Evolutionary conservation across 805 yeast species (phyloP).

Genomic region (Ogataea kodamae): DNA sequence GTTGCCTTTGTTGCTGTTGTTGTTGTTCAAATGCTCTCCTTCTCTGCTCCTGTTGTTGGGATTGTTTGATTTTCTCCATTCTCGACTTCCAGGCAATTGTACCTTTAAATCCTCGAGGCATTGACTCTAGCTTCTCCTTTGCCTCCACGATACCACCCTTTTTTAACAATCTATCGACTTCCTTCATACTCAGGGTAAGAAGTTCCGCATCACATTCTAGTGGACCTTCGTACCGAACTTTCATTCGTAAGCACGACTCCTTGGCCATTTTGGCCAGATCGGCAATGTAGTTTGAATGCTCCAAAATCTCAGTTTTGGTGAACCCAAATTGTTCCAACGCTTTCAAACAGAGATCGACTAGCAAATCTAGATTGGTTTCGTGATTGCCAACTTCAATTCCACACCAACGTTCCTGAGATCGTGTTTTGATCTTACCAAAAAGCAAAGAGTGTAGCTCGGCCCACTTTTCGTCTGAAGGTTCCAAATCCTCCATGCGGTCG

Average conservation of each 20-base stretch:
- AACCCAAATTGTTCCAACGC: constrained; percentile 23
- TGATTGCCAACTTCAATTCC: constrained; percentile 15
- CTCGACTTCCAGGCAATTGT: constrained; percentile 39
- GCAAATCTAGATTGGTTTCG: constrained; percentile 27
- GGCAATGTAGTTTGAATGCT: constrained; percentile 18
- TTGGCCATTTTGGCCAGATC: constrained; percentile 24
- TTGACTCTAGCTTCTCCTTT: constrained; percentile 32
- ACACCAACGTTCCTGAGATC: constrained; percentile 16
- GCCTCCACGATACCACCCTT: constrained; percentile 37
- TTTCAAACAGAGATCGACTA: constrained; percentile 19
- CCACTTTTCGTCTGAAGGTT: constrained; percentile 43
- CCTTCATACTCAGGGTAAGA: constrained; percentile 14
- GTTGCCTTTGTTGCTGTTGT: constrained; percentile 47
- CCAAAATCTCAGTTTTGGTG: constrained; percentile 19
- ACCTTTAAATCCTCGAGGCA: constrained; percentile 36
- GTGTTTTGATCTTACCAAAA: constrained; percentile 26
- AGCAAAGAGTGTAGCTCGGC: constrained; percentile 35
- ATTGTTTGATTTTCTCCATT: constrained; percentile 19
- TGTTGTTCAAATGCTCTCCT: constrained; percentile 41
- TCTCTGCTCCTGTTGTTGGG: constrained; percentile 32
- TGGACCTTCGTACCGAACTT: constrained; percentile 12
- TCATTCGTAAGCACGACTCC: constrained; percentile 15
- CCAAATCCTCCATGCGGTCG: constrained; percentile 31
- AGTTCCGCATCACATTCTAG: constrained; percentile 4
- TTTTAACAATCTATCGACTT: constrained; percentile 18